phyloP scores from a whole-genome alignment of 805 yeast genomes.

The Candida maesae region DNA sequence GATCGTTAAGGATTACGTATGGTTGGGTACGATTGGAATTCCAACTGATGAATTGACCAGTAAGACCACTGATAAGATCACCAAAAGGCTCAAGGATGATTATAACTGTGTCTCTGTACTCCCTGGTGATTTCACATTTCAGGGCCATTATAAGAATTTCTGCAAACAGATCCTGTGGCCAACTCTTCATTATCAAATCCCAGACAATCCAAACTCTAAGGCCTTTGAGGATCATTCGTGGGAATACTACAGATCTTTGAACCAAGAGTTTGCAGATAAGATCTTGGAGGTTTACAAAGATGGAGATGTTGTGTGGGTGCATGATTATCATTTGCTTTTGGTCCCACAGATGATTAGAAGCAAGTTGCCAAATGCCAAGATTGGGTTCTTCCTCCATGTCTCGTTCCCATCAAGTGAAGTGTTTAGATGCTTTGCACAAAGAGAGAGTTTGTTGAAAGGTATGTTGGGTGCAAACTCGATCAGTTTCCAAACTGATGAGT shows the following conservation, averaged over 20 bases:
- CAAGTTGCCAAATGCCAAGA: slow-evolving; percentile 73
- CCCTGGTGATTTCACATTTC: slow-evolving; percentile 74
- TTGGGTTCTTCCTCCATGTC: slow-evolving; percentile 89
- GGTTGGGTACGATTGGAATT: slow-evolving; percentile 93
- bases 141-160: slow-evolving; percentile 87
- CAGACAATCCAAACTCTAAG: slow-evolving; percentile 89
- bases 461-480: slow-evolving; percentile 85
- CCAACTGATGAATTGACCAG: slow-evolving; percentile 80
- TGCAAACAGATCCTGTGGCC: slow-evolving; percentile 98
- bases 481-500: slow-evolving; percentile 89
- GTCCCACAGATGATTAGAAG: slow-evolving; percentile 83
- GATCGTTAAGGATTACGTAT: slow-evolving; percentile 39
- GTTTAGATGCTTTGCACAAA: slow-evolving; percentile 87
- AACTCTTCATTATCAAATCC: slow-evolving; percentile 87
- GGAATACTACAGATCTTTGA: slow-evolving; percentile 74
- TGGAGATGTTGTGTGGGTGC: slow-evolving; percentile 86
- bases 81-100: slow-evolving; percentile 40
- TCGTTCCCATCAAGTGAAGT: slow-evolving; percentile 96
- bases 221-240: slow-evolving; percentile 96
- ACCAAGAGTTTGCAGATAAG: slow-evolving; percentile 75
- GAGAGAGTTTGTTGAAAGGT: slow-evolving; percentile 73
- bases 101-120: slow-evolving; percentile 63
- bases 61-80: slow-evolving; percentile 50
- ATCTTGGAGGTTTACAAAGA: slow-evolving; percentile 62
- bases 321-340: slow-evolving; percentile 86